These are phyloP conservation scores for Backusella australiensis DNA, from an alignment of 192 early-diverging fungal species.

Conservation along the genomic window DNA sequence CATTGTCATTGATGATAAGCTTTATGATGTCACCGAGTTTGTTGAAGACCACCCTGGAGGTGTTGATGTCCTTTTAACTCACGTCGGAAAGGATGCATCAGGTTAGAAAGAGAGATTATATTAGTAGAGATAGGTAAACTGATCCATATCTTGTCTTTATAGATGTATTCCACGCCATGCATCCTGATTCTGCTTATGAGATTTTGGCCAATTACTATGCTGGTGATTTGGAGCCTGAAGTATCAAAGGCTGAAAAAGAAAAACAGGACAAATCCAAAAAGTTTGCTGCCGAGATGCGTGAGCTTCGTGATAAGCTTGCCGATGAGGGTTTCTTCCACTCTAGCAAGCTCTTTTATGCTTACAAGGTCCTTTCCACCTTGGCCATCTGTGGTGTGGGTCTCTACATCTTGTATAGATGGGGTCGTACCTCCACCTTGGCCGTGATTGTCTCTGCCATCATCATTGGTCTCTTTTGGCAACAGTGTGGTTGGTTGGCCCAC, in stretches of 20 bases:
- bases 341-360: constrained; percentile 66
- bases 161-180: constrained; percentile 81
- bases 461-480: constrained; percentile 78
- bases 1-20: constrained; percentile 74
- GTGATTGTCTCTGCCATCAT: constrained; percentile 54
- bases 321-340: constrained; percentile 61
- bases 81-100: constrained; percentile 70
- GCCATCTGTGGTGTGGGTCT: constrained; percentile 48
- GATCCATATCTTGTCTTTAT: neutral
- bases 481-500: constrained; percentile 83
- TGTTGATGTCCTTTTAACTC: constrained; percentile 63
- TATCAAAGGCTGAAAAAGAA: constrained; percentile 7
- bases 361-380: constrained; percentile 57
- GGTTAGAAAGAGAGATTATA: constrained; percentile 33
- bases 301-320: constrained; percentile 52
- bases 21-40: constrained; percentile 81
- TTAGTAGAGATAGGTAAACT: no score
- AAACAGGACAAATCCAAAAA: constrained; percentile 38
- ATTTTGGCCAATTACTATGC: constrained; percentile 73
- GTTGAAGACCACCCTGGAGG: constrained; percentile 77
- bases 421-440: constrained; percentile 50
- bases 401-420: constrained; percentile 47
- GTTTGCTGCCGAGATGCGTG: constrained; percentile 62
- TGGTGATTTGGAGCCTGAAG: constrained; percentile 55
- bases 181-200: constrained; percentile 60